These are phyloP conservation scores for Citrullus amarus DNA, from an alignment of 306 rosid species.

Conservation along the genomic window DNA sequence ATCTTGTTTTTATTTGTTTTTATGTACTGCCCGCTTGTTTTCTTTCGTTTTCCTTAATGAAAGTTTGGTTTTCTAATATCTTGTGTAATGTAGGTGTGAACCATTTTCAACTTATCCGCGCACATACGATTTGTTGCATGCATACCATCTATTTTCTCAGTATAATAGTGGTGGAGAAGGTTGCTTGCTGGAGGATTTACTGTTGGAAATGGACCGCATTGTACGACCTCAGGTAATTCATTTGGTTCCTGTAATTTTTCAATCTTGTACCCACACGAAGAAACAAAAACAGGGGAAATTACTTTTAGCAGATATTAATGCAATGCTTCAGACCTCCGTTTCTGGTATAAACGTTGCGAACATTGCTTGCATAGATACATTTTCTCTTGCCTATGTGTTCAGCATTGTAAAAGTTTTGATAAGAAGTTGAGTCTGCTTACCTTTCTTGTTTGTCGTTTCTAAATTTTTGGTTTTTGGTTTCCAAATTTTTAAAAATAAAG, in stretches of 20 bases:
- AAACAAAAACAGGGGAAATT: background rate
- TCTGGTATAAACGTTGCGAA: background rate
- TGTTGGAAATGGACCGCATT: constrained; percentile 93
- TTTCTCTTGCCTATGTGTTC: background rate
- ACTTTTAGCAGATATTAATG: background rate
- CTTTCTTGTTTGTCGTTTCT: background rate
- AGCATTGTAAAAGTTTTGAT: background rate
- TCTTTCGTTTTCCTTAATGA: background rate
- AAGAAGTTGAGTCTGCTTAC: background rate
- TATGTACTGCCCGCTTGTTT: background rate
- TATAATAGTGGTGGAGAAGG: constrained; percentile 45
- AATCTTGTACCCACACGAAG: background rate
- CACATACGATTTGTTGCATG: constrained; percentile 77
- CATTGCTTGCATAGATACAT: background rate
- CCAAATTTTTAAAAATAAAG: background rate
- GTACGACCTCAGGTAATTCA: constrained; percentile 61
- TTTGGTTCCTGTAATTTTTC: background rate
- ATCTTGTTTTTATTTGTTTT: background rate
- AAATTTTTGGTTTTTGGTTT: background rate
- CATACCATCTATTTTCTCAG: constrained; percentile 59
- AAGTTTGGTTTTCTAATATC: constrained; percentile 14
- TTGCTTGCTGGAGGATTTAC: constrained; percentile 68
- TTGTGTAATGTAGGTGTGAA: constrained; percentile 57
- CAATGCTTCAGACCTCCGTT: background rate
- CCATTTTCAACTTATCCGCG: constrained; percentile 93